phyloP scores from a whole-genome alignment of 257 asterid species.

The Echium plantagineum region DNA sequence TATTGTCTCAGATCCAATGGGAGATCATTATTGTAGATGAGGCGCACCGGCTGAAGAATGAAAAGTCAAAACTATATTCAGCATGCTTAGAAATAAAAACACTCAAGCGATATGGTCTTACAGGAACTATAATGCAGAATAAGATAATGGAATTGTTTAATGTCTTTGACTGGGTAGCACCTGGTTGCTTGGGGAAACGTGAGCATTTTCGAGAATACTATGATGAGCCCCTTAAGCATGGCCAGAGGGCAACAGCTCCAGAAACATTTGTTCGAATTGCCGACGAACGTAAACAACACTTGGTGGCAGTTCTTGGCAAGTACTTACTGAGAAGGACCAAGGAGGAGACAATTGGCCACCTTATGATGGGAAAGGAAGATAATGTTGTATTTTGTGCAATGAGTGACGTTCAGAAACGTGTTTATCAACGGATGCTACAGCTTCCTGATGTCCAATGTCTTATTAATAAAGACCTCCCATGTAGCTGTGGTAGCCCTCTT shows the following conservation, averaged over 20 bases:
- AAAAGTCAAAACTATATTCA: constrained; percentile 70
- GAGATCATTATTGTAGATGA: constrained; percentile 78
- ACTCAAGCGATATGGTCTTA: constrained; percentile 77
- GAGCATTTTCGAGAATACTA: constrained; percentile 92
- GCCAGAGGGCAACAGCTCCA: constrained; percentile 92
- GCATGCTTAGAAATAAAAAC: constrained; percentile 64
- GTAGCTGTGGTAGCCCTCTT: constrained; percentile 93
- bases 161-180: constrained; percentile 73
- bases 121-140: constrained; percentile 95
- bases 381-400: constrained; percentile 87
- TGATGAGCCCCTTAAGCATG: constrained; percentile 93
- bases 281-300: constrained; percentile 69
- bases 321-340: constrained; percentile 92
- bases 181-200: constrained; percentile 81
- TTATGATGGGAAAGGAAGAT: constrained; percentile 96
- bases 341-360: constrained; percentile 94
- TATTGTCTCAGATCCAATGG: constrained; percentile 59
- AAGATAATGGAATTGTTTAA: constrained; percentile 84
- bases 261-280: constrained; percentile 61
- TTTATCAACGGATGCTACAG: constrained; percentile 64
- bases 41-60: constrained; percentile 91
- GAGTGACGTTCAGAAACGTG: constrained; percentile 86
- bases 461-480: constrained; percentile 75
- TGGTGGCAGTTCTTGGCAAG: constrained; percentile 52
- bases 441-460: constrained; percentile 86